Conservation (phyloP, 2,329 filamentous ascomycete genomes). For the Fonsecaea nubica region DNA sequence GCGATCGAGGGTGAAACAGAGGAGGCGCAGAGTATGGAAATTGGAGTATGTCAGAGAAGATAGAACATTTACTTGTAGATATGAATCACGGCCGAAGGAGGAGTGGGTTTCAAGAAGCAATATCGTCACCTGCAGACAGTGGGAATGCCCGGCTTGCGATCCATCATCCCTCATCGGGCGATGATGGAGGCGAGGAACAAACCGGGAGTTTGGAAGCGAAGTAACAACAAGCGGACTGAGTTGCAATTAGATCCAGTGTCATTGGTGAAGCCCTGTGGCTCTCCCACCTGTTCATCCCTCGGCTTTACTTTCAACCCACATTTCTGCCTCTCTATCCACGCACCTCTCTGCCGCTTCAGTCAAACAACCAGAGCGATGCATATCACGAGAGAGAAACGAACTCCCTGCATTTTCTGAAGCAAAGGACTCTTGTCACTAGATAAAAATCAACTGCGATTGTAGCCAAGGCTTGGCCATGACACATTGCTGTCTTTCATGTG, state of each 20-base stretch:
- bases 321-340: neutral
- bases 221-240: neutral
- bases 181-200: conserved; percentile 20
- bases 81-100: neutral
- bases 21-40: neutral
- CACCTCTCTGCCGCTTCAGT: neutral
- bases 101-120: conserved; percentile 4
- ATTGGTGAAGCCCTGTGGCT: neutral
- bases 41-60: neutral
- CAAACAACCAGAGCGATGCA: neutral
- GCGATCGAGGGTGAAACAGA: neutral
- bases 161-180: conserved; percentile 12
- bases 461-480: neutral
- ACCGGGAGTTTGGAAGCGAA: conserved; percentile 28
- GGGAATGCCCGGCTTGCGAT: neutral
- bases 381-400: neutral
- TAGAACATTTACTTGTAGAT: neutral
- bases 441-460: neutral
- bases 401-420: neutral
- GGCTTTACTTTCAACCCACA: neutral
- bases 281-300: neutral
- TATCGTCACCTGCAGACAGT: conserved; percentile 16
- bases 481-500: neutral
- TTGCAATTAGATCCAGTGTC: neutral
- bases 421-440: neutral